Evolutionary conservation across 139 green algal species (phyloP).

Genomic region (Tetradesmus lagerheimii): DNA sequence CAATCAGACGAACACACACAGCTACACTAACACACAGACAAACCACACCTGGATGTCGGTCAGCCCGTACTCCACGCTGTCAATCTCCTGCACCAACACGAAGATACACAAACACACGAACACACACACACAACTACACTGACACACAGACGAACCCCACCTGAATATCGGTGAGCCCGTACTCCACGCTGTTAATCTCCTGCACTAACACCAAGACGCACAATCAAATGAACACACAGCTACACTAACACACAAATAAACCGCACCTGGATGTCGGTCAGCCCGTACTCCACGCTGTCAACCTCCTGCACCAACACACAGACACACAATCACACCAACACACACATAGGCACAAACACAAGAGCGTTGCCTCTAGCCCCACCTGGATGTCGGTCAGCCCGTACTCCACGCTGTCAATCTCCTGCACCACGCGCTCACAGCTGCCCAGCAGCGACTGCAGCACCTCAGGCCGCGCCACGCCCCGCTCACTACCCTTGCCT

Average conservation of each 20-base stretch:
- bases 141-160: no score
- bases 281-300: constrained; percentile 98
- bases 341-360: background rate
- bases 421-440: constrained; percentile 91
- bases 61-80: constrained; percentile 98
- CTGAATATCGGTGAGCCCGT: no score
- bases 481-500: constrained; percentile 77
- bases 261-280: constrained; percentile 94
- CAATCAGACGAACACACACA: background rate
- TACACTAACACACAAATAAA: no score
- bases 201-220: no score
- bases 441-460: constrained; percentile 71
- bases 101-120: no score
- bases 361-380: background rate
- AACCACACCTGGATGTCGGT: constrained; percentile 92
- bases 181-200: no score
- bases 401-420: constrained; percentile 98
- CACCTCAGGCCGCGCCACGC: constrained; percentile 83
- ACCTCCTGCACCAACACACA: constrained; percentile 88
- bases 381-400: constrained; percentile 97
- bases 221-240: background rate
- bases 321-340: background rate
- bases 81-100: constrained; percentile 96
- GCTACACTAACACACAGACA: no score
- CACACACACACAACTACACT: no score